Percentiles rank a stretch among this genome's conserved stretches.
These are phyloP conservation scores for Mortierella sp. DNA, from an alignment of 371 early-diverging fungal species.

Conservation along the genomic window DNA sequence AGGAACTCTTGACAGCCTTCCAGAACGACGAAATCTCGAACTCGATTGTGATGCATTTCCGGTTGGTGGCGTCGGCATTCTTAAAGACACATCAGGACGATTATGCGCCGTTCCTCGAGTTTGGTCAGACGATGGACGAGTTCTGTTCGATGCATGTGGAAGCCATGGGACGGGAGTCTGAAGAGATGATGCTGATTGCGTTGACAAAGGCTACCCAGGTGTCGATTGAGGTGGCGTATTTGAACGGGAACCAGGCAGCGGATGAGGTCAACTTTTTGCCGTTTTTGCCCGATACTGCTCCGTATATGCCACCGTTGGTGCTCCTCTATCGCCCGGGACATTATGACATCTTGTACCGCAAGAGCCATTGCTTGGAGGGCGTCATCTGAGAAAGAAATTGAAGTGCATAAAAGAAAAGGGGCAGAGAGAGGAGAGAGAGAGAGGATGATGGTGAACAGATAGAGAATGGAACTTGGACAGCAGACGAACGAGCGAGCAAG, in stretches of 20 bases:
- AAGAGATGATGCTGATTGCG: slow-evolving; percentile 79
- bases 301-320: slow-evolving; percentile 51
- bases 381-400: slow-evolving; percentile 28
- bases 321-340: slow-evolving; percentile 70
- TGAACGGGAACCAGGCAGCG: slow-evolving; percentile 66
- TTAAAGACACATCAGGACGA: slow-evolving; percentile 74
- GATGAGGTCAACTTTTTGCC: slow-evolving; percentile 63
- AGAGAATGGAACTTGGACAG: not conserved
- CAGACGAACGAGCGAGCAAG: not conserved
- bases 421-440: not conserved
- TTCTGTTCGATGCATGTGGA: slow-evolving; percentile 77
- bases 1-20: slow-evolving; percentile 66
- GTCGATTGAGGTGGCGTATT: slow-evolving; percentile 73
- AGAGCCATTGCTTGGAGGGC: slow-evolving; percentile 56
- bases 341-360: slow-evolving; percentile 75
- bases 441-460: too few relatives aligned
- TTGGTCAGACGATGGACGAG: slow-evolving; percentile 73
- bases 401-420: not conserved
- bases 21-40: slow-evolving; percentile 76
- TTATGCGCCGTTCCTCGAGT: slow-evolving; percentile 75
- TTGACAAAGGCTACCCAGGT: slow-evolving; percentile 70
- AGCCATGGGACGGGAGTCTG: slow-evolving; percentile 81
- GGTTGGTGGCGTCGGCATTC: slow-evolving; percentile 77
- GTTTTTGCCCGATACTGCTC: slow-evolving; percentile 42
- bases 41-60: slow-evolving; percentile 76